Evolutionary conservation across 2,329 filamentous ascomycete species (phyloP).

Genomic region (Hypocreales sp.): DNA sequence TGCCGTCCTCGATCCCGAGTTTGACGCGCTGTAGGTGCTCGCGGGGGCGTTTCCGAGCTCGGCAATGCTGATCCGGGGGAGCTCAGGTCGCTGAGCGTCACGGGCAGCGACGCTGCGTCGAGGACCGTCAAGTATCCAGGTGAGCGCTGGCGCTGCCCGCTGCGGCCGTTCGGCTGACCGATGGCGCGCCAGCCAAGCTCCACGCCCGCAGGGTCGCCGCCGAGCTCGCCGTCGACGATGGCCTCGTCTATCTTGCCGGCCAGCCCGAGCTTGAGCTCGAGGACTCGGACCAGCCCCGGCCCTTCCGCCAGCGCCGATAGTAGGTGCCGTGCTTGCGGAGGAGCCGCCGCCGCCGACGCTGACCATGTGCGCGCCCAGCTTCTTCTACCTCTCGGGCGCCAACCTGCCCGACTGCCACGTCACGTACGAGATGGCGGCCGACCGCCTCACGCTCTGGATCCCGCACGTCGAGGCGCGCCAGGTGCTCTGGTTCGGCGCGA

Average conservation of each 20-base stretch:
- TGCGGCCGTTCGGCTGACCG: too few relatives aligned
- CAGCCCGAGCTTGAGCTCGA: constrained; percentile 34
- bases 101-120: not conserved
- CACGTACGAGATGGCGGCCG: constrained; percentile 41
- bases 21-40: constrained; percentile 34
- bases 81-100: too few relatives aligned
- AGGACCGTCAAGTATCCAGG: constrained; percentile 19
- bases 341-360: not conserved
- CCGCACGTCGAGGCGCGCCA: constrained; percentile 48
- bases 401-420: constrained; percentile 38
- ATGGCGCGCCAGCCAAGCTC: constrained; percentile 27
- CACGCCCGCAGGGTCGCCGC: constrained; percentile 41
- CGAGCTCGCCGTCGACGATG: constrained; percentile 30
- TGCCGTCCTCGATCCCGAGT: constrained; percentile 33
- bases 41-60: too few relatives aligned
- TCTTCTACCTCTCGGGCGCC: constrained; percentile 41
- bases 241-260: constrained; percentile 41
- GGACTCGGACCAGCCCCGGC: constrained; percentile 40
- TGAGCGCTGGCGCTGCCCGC: too few relatives aligned
- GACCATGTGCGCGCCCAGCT: constrained; percentile 22
- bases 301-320: constrained; percentile 44
- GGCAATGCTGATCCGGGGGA: too few relatives aligned
- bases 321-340: constrained; percentile 15
- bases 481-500: constrained; percentile 48
- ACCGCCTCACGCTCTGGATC: constrained; percentile 58